phyloP scores from a whole-genome alignment of 371 early-diverging fungal species.

The Apophysomyces sp. region DNA sequence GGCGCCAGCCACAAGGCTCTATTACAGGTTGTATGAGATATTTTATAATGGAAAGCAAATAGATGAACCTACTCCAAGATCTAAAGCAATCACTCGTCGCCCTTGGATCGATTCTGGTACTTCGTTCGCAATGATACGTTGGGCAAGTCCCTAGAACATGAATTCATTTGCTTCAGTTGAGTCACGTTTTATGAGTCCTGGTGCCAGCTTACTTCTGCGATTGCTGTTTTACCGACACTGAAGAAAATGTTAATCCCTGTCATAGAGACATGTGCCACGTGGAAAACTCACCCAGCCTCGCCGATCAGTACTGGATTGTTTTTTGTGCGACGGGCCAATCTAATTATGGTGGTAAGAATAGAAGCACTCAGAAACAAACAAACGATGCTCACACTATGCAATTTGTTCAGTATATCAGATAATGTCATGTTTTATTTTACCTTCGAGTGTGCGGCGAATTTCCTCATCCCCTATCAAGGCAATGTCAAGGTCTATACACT shows the following conservation, averaged over 20 bases:
- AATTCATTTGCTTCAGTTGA: not conserved
- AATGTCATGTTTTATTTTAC: slow-evolving; percentile 14
- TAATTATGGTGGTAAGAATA: not conserved
- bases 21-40: not conserved
- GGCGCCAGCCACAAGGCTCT: slow-evolving; percentile 79
- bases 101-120: slow-evolving; percentile 77
- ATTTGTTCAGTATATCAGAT: not conserved
- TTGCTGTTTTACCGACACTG: slow-evolving; percentile 63
- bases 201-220: slow-evolving; percentile 38
- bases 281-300: slow-evolving; percentile 56
- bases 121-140: slow-evolving; percentile 79
- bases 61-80: slow-evolving; percentile 59
- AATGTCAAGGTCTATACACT: not conserved
- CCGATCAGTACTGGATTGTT: slow-evolving; percentile 93
- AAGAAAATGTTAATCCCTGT: not conserved
- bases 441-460: slow-evolving; percentile 81
- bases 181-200: not conserved
- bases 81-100: slow-evolving; percentile 75
- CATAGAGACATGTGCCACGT: not conserved
- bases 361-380: not conserved
- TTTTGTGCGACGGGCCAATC: slow-evolving; percentile 79
- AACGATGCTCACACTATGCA: slow-evolving; percentile 24
- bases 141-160: slow-evolving; percentile 67
- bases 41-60: not conserved
- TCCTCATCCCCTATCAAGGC: slow-evolving; percentile 74